Evolutionary conservation across 1,284 basidiomycete species (phyloP).

Genomic region (Puccinia hordei): DNA sequence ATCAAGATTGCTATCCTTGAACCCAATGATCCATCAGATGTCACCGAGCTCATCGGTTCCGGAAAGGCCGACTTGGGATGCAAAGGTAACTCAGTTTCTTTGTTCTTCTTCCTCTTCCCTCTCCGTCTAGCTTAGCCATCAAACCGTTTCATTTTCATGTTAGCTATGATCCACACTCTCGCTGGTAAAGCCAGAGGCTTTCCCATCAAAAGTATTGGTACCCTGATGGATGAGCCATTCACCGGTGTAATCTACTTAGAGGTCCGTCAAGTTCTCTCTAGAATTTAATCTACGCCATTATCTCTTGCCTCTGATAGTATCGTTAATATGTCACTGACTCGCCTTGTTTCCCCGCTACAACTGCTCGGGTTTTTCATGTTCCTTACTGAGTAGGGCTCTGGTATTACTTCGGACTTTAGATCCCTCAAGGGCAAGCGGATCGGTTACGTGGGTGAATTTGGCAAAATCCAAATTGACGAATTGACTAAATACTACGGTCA

Average conservation of each 20-base stretch:
- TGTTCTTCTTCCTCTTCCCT: neutral
- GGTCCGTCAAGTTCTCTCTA: slow-evolving; percentile 43
- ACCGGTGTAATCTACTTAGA: slow-evolving; percentile 61
- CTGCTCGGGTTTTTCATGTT: too few relatives aligned
- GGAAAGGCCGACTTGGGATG: slow-evolving; percentile 60
- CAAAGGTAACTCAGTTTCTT: slow-evolving; percentile 56
- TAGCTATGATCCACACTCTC: slow-evolving; percentile 59
- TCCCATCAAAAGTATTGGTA: slow-evolving; percentile 60
- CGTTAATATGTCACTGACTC: too few relatives aligned
- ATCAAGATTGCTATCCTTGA: slow-evolving; percentile 61
- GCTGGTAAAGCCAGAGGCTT: slow-evolving; percentile 60
- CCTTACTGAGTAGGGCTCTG: slow-evolving; percentile 54
- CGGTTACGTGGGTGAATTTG: slow-evolving; percentile 61
- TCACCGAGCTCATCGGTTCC: slow-evolving; percentile 60
- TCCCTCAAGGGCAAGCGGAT: slow-evolving; percentile 61
- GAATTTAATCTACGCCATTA: neutral
- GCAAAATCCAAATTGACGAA: slow-evolving; percentile 61
- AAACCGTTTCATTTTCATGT: neutral
- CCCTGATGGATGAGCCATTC: slow-evolving; percentile 60
- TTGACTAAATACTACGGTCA: slow-evolving; percentile 55
- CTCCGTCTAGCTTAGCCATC: neutral
- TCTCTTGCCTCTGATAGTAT: neutral
- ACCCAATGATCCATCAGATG: slow-evolving; percentile 61
- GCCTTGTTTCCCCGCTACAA: neutral
- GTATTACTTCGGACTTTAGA: slow-evolving; percentile 59